Conservation (phyloP, 306 rosid species). For the Vigna angularis region DNA sequence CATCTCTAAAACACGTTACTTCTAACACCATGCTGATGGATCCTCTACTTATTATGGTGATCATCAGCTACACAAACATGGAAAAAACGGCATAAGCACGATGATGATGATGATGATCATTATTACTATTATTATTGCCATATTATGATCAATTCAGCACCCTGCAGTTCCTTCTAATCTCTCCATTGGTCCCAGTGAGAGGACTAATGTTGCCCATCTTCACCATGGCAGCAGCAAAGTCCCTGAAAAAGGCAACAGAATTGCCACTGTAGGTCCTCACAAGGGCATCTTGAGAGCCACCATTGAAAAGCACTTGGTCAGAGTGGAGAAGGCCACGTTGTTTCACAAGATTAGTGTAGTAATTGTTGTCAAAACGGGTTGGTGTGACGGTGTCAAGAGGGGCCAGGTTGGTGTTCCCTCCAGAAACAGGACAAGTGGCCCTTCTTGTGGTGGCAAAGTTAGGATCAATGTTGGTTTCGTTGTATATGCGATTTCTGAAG, state of each 20-base stretch:
- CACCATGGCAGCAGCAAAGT: constrained; percentile 79
- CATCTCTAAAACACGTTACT: background rate
- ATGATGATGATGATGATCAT: background rate
- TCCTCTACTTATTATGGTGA: background rate
- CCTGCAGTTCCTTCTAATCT: constrained; percentile 79
- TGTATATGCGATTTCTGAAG: constrained; percentile 71
- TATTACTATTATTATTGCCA: too few species aligned
- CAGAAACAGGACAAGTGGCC: constrained; percentile 59
- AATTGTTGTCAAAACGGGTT: constrained; percentile 60
- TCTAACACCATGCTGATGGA: background rate
- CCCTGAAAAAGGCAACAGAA: constrained; percentile 45
- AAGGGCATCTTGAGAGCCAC: constrained; percentile 60
- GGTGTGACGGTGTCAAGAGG: constrained; percentile 61
- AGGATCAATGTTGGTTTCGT: constrained; percentile 69
- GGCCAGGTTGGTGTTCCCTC: constrained; percentile 66
- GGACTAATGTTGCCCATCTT: constrained; percentile 74
- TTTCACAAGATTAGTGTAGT: constrained; percentile 57
- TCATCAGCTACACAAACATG: background rate
- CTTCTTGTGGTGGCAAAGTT: constrained; percentile 48
- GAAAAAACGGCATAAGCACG: background rate
- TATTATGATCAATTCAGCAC: constrained; percentile 50
- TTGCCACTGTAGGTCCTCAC: constrained; percentile 54
- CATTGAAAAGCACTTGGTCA: constrained; percentile 70
- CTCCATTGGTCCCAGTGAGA: constrained; percentile 68
- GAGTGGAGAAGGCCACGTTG: constrained; percentile 73